Evolutionary conservation across 2,329 filamentous ascomycete species (phyloP).

Genomic region (Claviceps purpurea): DNA sequence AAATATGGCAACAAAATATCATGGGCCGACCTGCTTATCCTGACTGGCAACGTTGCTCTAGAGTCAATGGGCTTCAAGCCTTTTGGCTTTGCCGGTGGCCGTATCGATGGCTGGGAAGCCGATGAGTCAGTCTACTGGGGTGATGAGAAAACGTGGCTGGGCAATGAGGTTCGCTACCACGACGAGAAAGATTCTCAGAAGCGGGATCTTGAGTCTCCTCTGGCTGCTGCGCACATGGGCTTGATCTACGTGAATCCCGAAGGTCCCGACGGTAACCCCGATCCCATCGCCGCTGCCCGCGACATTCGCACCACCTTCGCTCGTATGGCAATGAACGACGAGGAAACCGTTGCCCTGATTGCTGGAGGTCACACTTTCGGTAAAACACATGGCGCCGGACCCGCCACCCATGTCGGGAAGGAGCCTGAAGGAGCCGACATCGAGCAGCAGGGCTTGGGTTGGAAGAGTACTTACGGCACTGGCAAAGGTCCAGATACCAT

Average conservation of each 20-base stretch:
- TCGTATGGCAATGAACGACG: constrained; percentile 74
- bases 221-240: constrained; percentile 55
- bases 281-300: constrained; percentile 52
- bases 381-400: constrained; percentile 65
- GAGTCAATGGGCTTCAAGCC: constrained; percentile 65
- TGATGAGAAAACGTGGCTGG: constrained; percentile 59
- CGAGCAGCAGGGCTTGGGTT: constrained; percentile 58
- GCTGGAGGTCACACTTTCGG: constrained; percentile 68
- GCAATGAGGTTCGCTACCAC: constrained; percentile 57
- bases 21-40: constrained; percentile 60
- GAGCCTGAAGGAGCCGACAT: constrained; percentile 54
- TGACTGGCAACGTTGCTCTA: constrained; percentile 64
- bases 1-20: constrained; percentile 77
- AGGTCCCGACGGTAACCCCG: constrained; percentile 58
- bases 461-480: constrained; percentile 48
- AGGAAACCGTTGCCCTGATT: constrained; percentile 70
- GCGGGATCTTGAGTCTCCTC: constrained; percentile 52
- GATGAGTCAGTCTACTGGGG: constrained; percentile 71
- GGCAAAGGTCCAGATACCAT: constrained; percentile 63
- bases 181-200: constrained; percentile 38
- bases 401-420: constrained; percentile 47
- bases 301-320: constrained; percentile 65
- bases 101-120: constrained; percentile 59
- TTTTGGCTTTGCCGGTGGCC: constrained; percentile 61
- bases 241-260: constrained; percentile 76